Evolutionary conservation across 345 rosid genomes (phyloP).

Genomic region (Dipteronia sinensis): DNA sequence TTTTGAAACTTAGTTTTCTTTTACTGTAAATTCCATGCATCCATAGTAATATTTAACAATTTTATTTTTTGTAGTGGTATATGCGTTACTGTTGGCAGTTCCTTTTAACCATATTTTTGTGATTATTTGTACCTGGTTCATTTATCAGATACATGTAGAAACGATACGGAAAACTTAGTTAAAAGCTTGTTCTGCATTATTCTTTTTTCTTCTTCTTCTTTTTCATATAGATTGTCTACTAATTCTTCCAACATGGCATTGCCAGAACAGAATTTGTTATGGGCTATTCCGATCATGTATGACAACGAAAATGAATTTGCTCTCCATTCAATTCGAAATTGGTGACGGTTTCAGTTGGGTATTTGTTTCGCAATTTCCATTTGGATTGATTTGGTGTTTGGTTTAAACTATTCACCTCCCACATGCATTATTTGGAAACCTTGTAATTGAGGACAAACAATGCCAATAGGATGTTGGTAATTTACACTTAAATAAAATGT

Average conservation of each 20-base stretch:
- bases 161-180: not conserved
- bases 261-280: not conserved
- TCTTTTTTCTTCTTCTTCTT: not conserved
- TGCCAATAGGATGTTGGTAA: not conserved
- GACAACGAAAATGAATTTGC: not conserved
- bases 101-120: not conserved
- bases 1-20: not conserved
- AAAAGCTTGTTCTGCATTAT: not conserved
- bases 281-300: not conserved
- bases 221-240: not conserved
- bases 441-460: not conserved
- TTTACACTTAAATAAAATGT: not conserved
- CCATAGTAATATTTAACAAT: not conserved
- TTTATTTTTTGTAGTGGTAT: not conserved
- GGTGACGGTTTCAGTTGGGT: slow-evolving; percentile 3
- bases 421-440: not conserved
- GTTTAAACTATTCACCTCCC: not conserved
- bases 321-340: not conserved
- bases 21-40: not conserved
- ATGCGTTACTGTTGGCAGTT: not conserved
- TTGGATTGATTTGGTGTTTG: not conserved
- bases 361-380: not conserved
- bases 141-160: not conserved
- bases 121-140: not conserved
- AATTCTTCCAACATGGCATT: not conserved